Percentiles rank a stretch among this genome's conserved stretches.
These are phyloP conservation scores for Chaetoceros muelleri DNA, from an alignment of 108 stramenopile genomes.

Conservation along the genomic window DNA sequence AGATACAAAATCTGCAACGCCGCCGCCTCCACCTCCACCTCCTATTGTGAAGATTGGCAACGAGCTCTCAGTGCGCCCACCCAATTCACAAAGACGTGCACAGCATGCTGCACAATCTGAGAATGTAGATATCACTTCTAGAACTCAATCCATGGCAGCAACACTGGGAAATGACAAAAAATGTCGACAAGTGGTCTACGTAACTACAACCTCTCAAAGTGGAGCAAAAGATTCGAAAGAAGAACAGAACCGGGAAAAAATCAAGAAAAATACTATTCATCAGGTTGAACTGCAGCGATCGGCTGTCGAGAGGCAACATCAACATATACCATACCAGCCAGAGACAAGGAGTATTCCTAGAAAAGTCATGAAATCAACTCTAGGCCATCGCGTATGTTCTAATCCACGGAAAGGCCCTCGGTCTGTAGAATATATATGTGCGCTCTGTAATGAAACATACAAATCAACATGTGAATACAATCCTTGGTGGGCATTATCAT, in stretches of 20 bases:
- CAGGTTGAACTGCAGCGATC: neutral
- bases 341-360: neutral
- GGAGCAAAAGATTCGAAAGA: too few relatives aligned
- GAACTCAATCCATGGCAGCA: neutral
- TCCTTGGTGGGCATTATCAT: conserved; percentile 78
- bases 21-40: conserved; percentile 15
- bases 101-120: too few relatives aligned
- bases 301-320: neutral
- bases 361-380: neutral
- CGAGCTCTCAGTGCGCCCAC: neutral
- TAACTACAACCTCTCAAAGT: neutral
- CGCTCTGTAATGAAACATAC: conserved; percentile 72
- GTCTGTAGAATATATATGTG: conserved; percentile 73
- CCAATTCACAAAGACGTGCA: conserved; percentile 4
- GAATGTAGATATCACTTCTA: neutral
- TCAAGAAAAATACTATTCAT: too few relatives aligned
- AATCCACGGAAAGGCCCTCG: conserved; percentile 31
- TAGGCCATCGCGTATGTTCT: conserved; percentile 14
- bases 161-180: neutral
- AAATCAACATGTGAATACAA: conserved; percentile 55
- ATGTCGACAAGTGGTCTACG: neutral
- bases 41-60: too few relatives aligned
- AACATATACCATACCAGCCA: neutral
- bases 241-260: too few relatives aligned
- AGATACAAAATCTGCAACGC: conserved; percentile 21